These are phyloP conservation scores for Spinacia oleracea DNA, from an alignment of 179 eudicot genomes.

Conservation along the genomic window DNA sequence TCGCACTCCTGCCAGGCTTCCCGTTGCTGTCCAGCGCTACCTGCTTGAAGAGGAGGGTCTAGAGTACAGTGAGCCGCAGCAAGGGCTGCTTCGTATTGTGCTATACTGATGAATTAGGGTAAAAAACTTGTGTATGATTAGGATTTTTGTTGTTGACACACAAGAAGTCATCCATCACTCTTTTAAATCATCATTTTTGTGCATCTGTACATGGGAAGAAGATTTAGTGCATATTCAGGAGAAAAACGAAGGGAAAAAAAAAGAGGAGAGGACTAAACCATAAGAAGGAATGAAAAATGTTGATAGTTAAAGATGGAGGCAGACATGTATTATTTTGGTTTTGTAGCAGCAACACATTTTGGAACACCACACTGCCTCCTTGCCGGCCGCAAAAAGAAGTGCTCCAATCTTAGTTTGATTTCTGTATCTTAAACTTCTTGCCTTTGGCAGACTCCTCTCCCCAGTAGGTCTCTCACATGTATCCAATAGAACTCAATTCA, in stretches of 20 bases:
- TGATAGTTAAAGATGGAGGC: slow-evolving; percentile 29
- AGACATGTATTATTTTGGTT: slow-evolving; percentile 25
- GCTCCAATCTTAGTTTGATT: not conserved
- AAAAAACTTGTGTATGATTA: slow-evolving; percentile 30
- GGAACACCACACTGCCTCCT: not conserved
- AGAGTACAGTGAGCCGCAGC: slow-evolving; percentile 85
- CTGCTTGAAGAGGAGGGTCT: slow-evolving; percentile 94
- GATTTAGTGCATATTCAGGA: slow-evolving; percentile 24
- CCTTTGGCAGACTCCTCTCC: slow-evolving; percentile 2
- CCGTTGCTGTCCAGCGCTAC: slow-evolving; percentile 79
- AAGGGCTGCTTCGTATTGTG: slow-evolving; percentile 85
- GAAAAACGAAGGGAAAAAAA: slow-evolving; percentile 11
- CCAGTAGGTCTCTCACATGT: slow-evolving; percentile 12
- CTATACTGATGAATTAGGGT: slow-evolving; percentile 70
- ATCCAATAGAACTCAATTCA: slow-evolving; percentile 17
- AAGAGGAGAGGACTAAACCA: not conserved
- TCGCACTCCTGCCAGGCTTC: slow-evolving; percentile 87
- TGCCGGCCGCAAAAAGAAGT: not conserved
- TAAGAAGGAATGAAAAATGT: slow-evolving; percentile 22
- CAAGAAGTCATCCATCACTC: slow-evolving; percentile 21
- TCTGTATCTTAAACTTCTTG: not conserved
- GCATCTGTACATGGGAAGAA: slow-evolving; percentile 31
- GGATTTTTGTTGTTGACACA: slow-evolving; percentile 25
- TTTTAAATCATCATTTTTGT: slow-evolving; percentile 33
- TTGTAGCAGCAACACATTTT: slow-evolving; percentile 28